phyloP scores from a whole-genome alignment of 306 rosid species.

The Vigna reflexopilosa region DNA sequence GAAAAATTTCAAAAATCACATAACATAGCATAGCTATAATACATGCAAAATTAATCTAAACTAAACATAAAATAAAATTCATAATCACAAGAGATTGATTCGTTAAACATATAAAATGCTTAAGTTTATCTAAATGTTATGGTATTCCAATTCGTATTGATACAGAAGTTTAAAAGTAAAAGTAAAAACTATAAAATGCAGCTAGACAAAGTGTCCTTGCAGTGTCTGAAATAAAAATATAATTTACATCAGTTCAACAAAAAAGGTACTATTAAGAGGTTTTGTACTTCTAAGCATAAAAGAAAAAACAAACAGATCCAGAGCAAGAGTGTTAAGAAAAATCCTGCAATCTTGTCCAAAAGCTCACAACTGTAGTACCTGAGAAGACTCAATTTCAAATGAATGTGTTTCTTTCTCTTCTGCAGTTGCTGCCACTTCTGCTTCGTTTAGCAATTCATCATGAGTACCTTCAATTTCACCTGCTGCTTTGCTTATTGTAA shows the following conservation, averaged over 20 bases:
- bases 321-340: background rate
- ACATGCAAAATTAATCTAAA: background rate
- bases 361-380: conserved; percentile 57
- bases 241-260: background rate
- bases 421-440: conserved; percentile 86
- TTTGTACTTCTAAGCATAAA: background rate
- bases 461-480: conserved; percentile 79
- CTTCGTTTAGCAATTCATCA: conserved; percentile 81
- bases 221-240: background rate
- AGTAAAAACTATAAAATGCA: background rate
- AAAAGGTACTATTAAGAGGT: background rate
- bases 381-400: conserved; percentile 82
- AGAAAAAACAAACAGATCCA: conserved; percentile 6
- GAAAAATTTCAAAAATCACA: background rate
- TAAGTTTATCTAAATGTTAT: background rate
- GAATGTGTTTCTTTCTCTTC: conserved; percentile 94
- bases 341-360: conserved; percentile 16
- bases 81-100: background rate
- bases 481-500: conserved; percentile 82
- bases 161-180: background rate
- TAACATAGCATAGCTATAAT: background rate
- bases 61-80: background rate
- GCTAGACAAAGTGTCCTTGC: background rate
- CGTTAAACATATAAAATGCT: background rate
- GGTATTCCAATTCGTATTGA: background rate